phyloP scores from a whole-genome alignment of 2,329 filamentous ascomycete species.

The Fusarium tanahbumbuense region DNA sequence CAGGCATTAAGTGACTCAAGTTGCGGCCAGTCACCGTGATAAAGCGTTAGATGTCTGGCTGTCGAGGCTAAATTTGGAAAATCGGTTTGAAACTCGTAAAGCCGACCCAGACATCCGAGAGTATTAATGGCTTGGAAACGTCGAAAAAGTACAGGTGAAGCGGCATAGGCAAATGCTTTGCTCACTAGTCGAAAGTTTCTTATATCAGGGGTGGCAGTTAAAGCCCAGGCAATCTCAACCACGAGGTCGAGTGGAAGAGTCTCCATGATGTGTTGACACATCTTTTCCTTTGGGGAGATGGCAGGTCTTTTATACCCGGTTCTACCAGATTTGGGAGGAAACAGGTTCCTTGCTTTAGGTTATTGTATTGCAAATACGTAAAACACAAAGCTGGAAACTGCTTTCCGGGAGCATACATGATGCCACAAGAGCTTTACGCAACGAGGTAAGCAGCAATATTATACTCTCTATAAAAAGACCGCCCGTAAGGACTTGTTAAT shows the following conservation, averaged over 20 bases:
- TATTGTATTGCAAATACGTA: too few species aligned
- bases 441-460: too few species aligned
- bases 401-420: too few species aligned
- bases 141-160: neutral
- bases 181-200: neutral
- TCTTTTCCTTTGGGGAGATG: too few species aligned
- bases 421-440: too few species aligned
- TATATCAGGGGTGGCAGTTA: neutral
- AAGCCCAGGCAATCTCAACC: neutral
- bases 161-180: slow-evolving; percentile 1
- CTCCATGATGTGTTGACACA: neutral
- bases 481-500: too few species aligned
- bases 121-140: slow-evolving; percentile 3
- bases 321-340: too few species aligned
- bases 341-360: too few species aligned
- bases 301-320: too few species aligned
- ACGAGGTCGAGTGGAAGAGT: neutral
- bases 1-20: neutral
- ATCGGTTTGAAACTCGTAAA: neutral
- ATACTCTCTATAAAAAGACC: too few species aligned
- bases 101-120: neutral
- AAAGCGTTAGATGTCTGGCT: neutral
- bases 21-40: neutral
- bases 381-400: too few species aligned
- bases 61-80: neutral